phyloP scores from a whole-genome alignment of 768 basidiomycete genomes.

The Pluteus cervinus region DNA sequence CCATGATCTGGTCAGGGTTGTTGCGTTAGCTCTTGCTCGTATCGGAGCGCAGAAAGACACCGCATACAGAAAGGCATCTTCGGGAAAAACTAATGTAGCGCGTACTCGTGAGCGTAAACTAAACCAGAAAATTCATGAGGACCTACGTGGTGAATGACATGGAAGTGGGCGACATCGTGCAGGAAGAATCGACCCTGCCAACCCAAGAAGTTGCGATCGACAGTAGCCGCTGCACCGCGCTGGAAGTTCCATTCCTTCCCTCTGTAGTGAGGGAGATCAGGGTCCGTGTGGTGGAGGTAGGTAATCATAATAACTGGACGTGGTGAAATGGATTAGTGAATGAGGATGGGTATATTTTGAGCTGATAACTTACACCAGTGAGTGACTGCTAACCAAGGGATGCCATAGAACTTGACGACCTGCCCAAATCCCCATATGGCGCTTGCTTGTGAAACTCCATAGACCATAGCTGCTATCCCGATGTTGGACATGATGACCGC shows the following conservation, averaged over 20 bases:
- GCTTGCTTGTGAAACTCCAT: slow-evolving; percentile 28
- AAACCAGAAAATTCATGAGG: neutral
- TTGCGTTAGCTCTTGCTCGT: neutral
- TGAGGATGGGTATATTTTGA: slow-evolving; percentile 1
- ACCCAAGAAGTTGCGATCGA: slow-evolving; percentile 52
- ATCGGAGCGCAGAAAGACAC: neutral
- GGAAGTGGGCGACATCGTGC: slow-evolving; percentile 60
- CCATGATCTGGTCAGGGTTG: slow-evolving; percentile 35
- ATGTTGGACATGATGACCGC: slow-evolving; percentile 52
- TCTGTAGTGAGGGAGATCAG: slow-evolving; percentile 50
- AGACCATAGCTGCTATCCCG: slow-evolving; percentile 46
- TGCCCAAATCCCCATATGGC: slow-evolving; percentile 28
- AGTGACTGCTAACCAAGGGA: slow-evolving; percentile 50
- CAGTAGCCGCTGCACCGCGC: slow-evolving; percentile 56
- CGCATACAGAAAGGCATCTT: slow-evolving; percentile 51
- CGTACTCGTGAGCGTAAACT: no score
- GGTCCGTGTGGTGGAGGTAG: slow-evolving; percentile 64
- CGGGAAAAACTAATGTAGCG: slow-evolving; percentile 52
- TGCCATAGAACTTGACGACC: slow-evolving; percentile 43
- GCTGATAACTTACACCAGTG: slow-evolving; percentile 42
- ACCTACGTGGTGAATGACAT: slow-evolving; percentile 55
- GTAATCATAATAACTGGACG: slow-evolving; percentile 45
- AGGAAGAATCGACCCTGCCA: slow-evolving; percentile 65
- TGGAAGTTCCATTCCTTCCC: slow-evolving; percentile 53
- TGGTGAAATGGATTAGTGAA: slow-evolving; percentile 1